phyloP scores from a whole-genome alignment of 805 yeast genomes.

The Hanseniaspora taiwanica region DNA sequence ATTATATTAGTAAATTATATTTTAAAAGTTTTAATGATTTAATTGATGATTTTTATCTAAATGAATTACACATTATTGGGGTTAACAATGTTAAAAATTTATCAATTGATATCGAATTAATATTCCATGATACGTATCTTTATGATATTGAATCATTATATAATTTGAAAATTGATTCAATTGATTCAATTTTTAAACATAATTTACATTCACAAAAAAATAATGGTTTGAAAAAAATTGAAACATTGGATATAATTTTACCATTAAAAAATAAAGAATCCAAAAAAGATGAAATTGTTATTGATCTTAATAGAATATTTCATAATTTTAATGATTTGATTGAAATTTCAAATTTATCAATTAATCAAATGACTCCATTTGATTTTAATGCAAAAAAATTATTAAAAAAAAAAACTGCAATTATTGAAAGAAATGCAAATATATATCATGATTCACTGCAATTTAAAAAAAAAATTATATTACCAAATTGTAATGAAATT shows the following conservation, averaged over 20 bases:
- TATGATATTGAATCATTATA: conserved; percentile 11
- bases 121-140: conserved; percentile 15
- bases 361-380: too few relatives aligned
- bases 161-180: conserved; percentile 7
- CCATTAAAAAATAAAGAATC: too few relatives aligned
- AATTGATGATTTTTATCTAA: conserved; percentile 1
- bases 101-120: conserved; percentile 12
- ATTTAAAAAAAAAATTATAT: not conserved
- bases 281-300: too few relatives aligned
- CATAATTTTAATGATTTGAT: too few relatives aligned
- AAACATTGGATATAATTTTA: too few relatives aligned
- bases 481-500: not conserved
- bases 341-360: too few relatives aligned
- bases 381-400: too few relatives aligned
- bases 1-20: conserved; percentile 18
- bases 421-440: too few relatives aligned
- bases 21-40: conserved; percentile 7
- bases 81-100: not conserved
- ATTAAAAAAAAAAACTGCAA: too few relatives aligned
- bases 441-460: too few relatives aligned
- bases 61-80: conserved; percentile 18
- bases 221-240: not conserved
- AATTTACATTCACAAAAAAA: not conserved
- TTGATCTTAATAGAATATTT: too few relatives aligned
- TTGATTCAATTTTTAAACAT: not conserved